These are phyloP conservation scores for Pseudomassariella vexata DNA, from an alignment of 2,329 filamentous ascomycete genomes.

Conservation along the genomic window DNA sequence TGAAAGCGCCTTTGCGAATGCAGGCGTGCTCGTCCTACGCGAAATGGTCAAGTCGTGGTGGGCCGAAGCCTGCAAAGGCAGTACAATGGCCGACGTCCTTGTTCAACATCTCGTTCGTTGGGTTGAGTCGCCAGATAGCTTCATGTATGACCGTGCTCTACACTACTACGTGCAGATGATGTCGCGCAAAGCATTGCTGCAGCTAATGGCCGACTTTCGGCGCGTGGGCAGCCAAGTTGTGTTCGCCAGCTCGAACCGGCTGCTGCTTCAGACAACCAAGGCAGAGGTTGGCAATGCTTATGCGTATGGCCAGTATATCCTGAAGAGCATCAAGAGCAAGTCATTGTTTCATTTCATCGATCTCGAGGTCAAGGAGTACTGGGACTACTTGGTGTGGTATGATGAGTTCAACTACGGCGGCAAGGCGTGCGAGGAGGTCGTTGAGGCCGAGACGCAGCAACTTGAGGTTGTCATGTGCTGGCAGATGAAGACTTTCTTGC, in stretches of 20 bases:
- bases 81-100: conserved; percentile 93
- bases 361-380: conserved; percentile 96
- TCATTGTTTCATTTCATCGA: conserved; percentile 97
- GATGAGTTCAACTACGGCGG: conserved; percentile 99
- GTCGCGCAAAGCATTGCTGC: conserved; percentile 93
- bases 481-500: conserved; percentile 90
- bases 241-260: conserved; percentile 84
- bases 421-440: conserved; percentile 79
- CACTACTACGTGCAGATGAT: conserved; percentile 99
- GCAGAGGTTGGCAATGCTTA: conserved; percentile 94
- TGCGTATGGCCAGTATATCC: conserved; percentile 93
- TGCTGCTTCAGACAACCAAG: conserved; percentile 94
- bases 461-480: conserved; percentile 96
- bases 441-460: conserved; percentile 65
- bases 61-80: conserved; percentile 85
- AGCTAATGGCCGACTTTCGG: conserved; percentile 94
- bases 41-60: conserved; percentile 99
- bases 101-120: conserved; percentile 96
- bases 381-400: conserved; percentile 99
- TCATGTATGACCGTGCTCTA: conserved; percentile 88
- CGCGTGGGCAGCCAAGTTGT: conserved; percentile 92
- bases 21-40: conserved; percentile 81
- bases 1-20: conserved; percentile 88
- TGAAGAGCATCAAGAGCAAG: conserved; percentile 94
- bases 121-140: conserved; percentile 90